Evolutionary conservation across 2,329 filamentous ascomycete species (phyloP).

Genomic region (Penicillium sp.): DNA sequence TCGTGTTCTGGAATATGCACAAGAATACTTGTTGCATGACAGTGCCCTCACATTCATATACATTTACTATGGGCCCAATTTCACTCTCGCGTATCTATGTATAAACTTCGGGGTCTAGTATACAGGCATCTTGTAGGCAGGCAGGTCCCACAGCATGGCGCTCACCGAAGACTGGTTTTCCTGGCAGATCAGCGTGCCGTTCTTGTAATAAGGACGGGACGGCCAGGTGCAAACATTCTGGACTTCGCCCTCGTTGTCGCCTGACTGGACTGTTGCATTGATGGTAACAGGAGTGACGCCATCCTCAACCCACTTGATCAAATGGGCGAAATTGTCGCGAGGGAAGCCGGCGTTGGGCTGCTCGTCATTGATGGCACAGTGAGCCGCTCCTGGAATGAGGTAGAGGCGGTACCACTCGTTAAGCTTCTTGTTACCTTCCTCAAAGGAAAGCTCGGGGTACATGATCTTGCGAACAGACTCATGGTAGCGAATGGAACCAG

Average conservation of each 20-base stretch:
- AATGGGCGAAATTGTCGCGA: neutral
- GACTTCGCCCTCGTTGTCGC: neutral
- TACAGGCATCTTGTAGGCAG: neutral
- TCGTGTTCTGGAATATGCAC: too few relatives aligned
- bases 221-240: neutral
- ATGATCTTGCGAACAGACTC: constrained; percentile 45
- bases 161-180: neutral
- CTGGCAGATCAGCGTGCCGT: neutral
- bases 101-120: neutral
- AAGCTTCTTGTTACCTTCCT: neutral
- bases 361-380: neutral
- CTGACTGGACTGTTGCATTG: neutral
- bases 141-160: neutral
- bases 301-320: neutral
- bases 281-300: neutral
- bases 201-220: neutral
- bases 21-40: too few relatives aligned
- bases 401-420: constrained; percentile 2
- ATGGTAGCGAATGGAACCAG: constrained; percentile 52
- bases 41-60: too few relatives aligned
- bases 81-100: too few relatives aligned
- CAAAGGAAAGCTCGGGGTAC: neutral
- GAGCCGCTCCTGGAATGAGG: constrained; percentile 2
- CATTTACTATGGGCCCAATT: too few relatives aligned
- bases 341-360: neutral